These are phyloP conservation scores for Acorus gramineus DNA, from an alignment of 106 monocot genomes.

Conservation along the genomic window DNA sequence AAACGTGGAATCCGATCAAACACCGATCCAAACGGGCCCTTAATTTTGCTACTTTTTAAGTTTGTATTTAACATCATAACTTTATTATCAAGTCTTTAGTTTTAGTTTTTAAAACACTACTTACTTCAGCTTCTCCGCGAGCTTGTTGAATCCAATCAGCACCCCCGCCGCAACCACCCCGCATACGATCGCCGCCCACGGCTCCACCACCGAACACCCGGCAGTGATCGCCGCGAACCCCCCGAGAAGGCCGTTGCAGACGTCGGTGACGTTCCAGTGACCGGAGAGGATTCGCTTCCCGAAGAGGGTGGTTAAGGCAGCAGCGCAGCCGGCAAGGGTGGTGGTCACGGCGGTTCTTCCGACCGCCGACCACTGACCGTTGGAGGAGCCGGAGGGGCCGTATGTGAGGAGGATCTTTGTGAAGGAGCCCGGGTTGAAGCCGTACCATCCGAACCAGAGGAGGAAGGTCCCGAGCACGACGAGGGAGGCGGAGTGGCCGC, in stretches of 20 bases:
- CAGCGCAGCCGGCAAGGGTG: slow-evolving; percentile 26
- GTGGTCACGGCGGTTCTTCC: slow-evolving; percentile 35
- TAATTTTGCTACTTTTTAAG: no score
- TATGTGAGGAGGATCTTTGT: slow-evolving; percentile 20
- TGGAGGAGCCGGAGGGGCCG: slow-evolving; percentile 5
- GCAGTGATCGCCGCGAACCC: slow-evolving; percentile 37
- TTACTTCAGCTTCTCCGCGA: slow-evolving; percentile 9
- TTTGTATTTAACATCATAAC: no score
- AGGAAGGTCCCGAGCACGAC: slow-evolving; percentile 44
- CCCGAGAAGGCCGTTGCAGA: slow-evolving; percentile 39
- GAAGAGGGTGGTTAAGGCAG: slow-evolving; percentile 28
- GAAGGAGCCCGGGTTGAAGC: slow-evolving; percentile 38
- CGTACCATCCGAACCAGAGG: slow-evolving; percentile 42
- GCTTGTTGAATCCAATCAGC: slow-evolving; percentile 28
- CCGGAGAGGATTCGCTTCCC: slow-evolving; percentile 19
- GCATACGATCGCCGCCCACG: slow-evolving; percentile 35
- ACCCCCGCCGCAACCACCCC: slow-evolving; percentile 30
- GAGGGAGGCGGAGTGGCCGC: slow-evolving; percentile 31
- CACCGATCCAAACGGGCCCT: no score
- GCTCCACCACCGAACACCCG: slow-evolving; percentile 40
- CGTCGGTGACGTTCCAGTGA: slow-evolving; percentile 32
- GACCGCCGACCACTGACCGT: slow-evolving; percentile 36
- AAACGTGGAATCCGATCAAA: no score
- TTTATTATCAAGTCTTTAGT: no score
- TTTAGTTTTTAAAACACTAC: no score